Evolutionary conservation across 2,329 filamentous ascomycete genomes (phyloP), one percentile per base, ranked within the genome.

Genomic region (Fusarium metavorans): DNA sequence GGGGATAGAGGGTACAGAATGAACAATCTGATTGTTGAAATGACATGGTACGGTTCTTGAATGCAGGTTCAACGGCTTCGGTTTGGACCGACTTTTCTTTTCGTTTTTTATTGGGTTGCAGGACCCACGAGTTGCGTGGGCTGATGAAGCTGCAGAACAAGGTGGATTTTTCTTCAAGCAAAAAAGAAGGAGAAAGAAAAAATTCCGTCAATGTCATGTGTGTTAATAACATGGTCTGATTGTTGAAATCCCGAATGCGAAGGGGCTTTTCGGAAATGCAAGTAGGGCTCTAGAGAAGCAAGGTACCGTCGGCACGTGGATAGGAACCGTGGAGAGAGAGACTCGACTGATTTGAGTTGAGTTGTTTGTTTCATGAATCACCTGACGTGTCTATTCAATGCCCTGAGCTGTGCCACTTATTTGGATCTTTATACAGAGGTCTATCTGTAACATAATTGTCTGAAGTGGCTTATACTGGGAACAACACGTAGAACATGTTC

Each of bases 131-230:
- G 59, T 37, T 52, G 34, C 23, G 25, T 54, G 60, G 43, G 45
- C 60, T 63, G 60, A 54, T 63, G 48, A 13, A n/a, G 41, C 45
- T 54, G 34, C 45, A 54, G n/a, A 32, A 34, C 23, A 63, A 41
- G n/a, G 45, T 54, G 60, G 45, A 32, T 27, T 52, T 32, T 13
- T 14, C 27, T 20, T n/a, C 8, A 48, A 59, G 35, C 57, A 43
- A n/a, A n/a, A n/a, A n/a, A n/a, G n/a, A n/a, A n/a, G n/a, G n/a
- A n/a, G n/a, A 48, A 34, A 27, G 20, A 48, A 34, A 48, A 48
- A 25, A 52, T 48, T 18, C 20, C 30, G 9, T 34, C 16, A 30
- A 41, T 25, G 60, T 63, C 60, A 54, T 54, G 60, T 30, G 45
- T 18, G 18, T 25, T 16, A 13, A 13, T 30, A n/a, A 11, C 27